Evolutionary conservation across 768 basidiomycete genomes (phyloP).

Genomic region (Chalciporus piperatus): DNA sequence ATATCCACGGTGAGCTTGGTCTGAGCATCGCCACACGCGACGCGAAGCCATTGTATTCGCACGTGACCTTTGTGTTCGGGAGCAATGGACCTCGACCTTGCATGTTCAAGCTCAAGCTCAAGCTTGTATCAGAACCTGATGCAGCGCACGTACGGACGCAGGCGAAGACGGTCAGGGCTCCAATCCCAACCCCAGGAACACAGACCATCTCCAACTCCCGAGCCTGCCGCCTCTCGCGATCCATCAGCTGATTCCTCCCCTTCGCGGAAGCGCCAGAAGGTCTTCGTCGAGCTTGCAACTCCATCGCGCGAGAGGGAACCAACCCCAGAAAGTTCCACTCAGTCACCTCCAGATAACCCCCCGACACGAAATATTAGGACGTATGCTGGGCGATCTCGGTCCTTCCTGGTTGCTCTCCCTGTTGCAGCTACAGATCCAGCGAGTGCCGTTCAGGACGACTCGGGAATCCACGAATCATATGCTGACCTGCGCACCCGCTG

Average conservation of each 20-base stretch:
- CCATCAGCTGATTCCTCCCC: constrained; percentile 3
- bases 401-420: constrained; percentile 68
- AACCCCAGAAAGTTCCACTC: constrained; percentile 25
- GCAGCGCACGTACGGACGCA: constrained; percentile 38
- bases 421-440: constrained; percentile 27
- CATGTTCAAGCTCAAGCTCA: background rate
- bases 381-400: constrained; percentile 77
- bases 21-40: background rate
- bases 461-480: constrained; percentile 67
- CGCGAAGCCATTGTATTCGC: background rate
- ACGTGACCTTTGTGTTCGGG: constrained; percentile 10
- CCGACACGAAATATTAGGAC: constrained; percentile 50
- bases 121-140: constrained; percentile 10
- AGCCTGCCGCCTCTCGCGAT: background rate
- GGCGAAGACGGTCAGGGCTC: constrained; percentile 14
- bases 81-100: background rate
- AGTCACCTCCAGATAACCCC: constrained; percentile 24
- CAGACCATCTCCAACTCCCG: background rate
- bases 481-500: constrained; percentile 69
- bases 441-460: constrained; percentile 44
- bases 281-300: constrained; percentile 28
- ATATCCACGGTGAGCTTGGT: background rate
- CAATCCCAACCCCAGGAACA: background rate
- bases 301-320: constrained; percentile 22
- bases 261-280: constrained; percentile 32